Evolutionary conservation across 1,139 yeast genomes (phyloP), one percentile per base, ranked within the genome.

Genomic region (Waltiozyma sp.): DNA sequence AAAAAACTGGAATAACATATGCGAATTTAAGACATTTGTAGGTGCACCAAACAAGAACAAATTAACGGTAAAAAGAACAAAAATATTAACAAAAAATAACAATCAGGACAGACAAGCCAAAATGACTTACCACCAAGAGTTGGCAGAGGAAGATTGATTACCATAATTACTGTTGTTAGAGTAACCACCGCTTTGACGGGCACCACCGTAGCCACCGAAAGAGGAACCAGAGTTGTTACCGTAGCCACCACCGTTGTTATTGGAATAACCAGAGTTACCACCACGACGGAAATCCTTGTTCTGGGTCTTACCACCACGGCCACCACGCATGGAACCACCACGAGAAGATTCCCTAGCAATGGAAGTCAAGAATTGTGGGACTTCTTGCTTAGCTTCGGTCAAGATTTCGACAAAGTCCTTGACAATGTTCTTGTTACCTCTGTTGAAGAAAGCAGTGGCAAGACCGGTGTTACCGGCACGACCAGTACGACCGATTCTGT

Each of bases 401-500:
- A 91, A 79, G 58, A 93, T 76, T 48, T 86, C 96, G 61, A 87
- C 66, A 65, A 91, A 71, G 50, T 89, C 96, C 66, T 87, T 86
- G 54, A 79, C 93, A 60, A 91, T 75, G 62, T 88, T 88, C 63
- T 75, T 80, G 78, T 88, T 93, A 64, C 84, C 85, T 71, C 97
- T 84, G 82, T 91, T 91, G 71, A 91, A 87, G 74, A 91, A 91
- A 44, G 98, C 95, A 55, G 96, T 89, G 55, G 98, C 96, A 59
- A 85, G 75, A 83, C 98, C 98, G 52, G 84, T 80, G 72, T 91
- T 91, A 76, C 98, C 98, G 60, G 98, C 98, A 80, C 98, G 94
- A 69, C 98, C 98, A 60, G 98, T 91, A 82, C 98, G 93, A 76
- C 98, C 98, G 63, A 91, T 91, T 75, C 98, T 86, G 73, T 91